phyloP scores from a whole-genome alignment of 805 yeast species.

The Clavispora vitiphila region DNA sequence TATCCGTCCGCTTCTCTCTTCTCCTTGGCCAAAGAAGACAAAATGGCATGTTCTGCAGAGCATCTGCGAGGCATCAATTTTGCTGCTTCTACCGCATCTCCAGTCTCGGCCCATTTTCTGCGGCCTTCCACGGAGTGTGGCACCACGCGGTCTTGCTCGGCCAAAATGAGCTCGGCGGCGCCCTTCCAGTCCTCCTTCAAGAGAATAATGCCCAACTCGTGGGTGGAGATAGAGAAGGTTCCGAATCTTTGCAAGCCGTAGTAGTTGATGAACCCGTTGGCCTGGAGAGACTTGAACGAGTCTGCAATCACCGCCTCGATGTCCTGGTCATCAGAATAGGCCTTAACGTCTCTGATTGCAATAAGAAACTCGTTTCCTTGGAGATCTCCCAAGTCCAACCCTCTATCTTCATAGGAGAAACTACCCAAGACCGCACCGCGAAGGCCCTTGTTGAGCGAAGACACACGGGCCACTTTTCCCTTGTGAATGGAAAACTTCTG shows the following conservation, averaged over 20 bases:
- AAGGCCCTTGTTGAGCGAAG: conserved; percentile 68
- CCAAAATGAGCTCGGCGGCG: conserved; percentile 72
- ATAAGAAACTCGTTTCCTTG: conserved; percentile 86
- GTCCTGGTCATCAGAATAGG: conserved; percentile 25
- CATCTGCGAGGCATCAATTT: conserved; percentile 82
- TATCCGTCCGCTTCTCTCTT: conserved; percentile 41
- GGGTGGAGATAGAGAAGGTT: conserved; percentile 90
- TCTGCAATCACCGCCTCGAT: conserved; percentile 44
- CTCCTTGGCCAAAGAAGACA: conserved; percentile 55
- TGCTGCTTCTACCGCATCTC: conserved; percentile 60
- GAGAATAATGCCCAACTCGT: conserved; percentile 70
- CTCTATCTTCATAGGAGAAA: conserved; percentile 58
- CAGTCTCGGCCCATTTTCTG: conserved; percentile 70
- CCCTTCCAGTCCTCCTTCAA: conserved; percentile 71
- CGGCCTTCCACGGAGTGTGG: conserved; percentile 85
- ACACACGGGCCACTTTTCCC: conserved; percentile 69
- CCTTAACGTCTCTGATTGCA: conserved; percentile 68
- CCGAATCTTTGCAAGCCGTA: conserved; percentile 99
- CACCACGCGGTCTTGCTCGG: conserved; percentile 79
- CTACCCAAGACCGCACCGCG: conserved; percentile 79
- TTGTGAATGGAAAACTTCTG: conserved; percentile 70
- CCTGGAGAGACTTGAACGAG: conserved; percentile 54
- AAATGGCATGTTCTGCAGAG: conserved; percentile 74
- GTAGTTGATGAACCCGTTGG: conserved; percentile 83
- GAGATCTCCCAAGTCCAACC: conserved; percentile 75